Evolutionary conservation across 2,329 filamentous ascomycete genomes (phyloP).

Genomic region (Fusarium siculi): DNA sequence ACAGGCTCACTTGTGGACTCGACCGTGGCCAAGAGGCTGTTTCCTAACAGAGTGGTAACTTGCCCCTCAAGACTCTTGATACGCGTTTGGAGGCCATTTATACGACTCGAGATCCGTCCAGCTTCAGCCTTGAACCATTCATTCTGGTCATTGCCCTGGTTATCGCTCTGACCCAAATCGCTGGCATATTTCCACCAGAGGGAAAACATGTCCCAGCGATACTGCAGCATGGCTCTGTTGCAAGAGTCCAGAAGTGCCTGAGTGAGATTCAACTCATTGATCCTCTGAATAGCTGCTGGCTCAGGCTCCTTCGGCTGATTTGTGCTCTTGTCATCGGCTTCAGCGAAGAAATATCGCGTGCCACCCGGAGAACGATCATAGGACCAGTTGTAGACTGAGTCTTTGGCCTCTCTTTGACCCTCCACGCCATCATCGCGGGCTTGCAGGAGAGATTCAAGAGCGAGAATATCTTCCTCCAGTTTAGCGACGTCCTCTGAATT

Average conservation of each 20-base stretch:
- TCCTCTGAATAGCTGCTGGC: neutral
- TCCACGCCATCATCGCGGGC: slow-evolving; percentile 49
- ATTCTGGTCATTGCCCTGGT: neutral
- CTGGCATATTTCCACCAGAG: slow-evolving; percentile 53
- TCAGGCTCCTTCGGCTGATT: slow-evolving; percentile 13
- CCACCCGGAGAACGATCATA: slow-evolving; percentile 45
- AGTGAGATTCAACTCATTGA: slow-evolving; percentile 34
- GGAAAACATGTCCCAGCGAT: slow-evolving; percentile 54
- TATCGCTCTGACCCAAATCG: neutral
- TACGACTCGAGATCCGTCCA: neutral
- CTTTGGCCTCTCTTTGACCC: slow-evolving; percentile 44
- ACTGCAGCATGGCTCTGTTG: slow-evolving; percentile 28
- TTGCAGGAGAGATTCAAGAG: slow-evolving; percentile 43
- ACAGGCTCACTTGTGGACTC: slow-evolving; percentile 39
- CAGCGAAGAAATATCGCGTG: slow-evolving; percentile 39
- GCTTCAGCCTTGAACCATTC: neutral
- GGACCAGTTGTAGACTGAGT: slow-evolving; percentile 47
- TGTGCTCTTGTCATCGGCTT: slow-evolving; percentile 9
- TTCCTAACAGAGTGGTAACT: fast-evolving
- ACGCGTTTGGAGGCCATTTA: neutral
- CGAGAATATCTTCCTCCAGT: slow-evolving; percentile 45
- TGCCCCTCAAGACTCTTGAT: neutral
- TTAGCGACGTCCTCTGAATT: slow-evolving; percentile 16
- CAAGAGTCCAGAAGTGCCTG: slow-evolving; percentile 40
- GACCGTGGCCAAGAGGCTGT: neutral